Evolutionary conservation across 2,329 filamentous ascomycete genomes (phyloP), one percentile per base, ranked within the genome.

Genomic region (Xylaria sp.): DNA sequence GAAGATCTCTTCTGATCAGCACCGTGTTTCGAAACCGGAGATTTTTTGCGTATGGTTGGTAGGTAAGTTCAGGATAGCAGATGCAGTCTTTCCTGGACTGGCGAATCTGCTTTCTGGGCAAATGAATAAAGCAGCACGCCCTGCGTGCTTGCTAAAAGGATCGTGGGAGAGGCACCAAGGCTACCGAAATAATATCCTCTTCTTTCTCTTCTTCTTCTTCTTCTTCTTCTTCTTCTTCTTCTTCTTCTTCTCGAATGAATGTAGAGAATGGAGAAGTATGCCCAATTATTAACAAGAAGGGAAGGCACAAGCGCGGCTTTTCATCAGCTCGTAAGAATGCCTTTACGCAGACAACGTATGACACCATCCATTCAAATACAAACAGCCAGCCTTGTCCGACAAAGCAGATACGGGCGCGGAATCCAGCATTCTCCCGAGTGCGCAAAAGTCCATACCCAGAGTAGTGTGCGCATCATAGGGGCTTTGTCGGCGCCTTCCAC

Each of bases 321-420:
- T 33, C 60, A 63, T 29, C 2, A 10, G 17, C 37, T 31, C 44
- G 41, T n/a, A 53, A 6, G 31, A 37, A 11, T 2, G 23, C 25
- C 25, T 17, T 46, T n/a, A n/a, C n/a, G n/a, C n/a, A n/a, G n/a
- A n/a, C n/a, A n/a, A n/a, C n/a, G n/a, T n/a, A 46, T 19, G 5
- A 29, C 25, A 19, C 4, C 27, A 10, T 17, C 23, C 40, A 21
- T 57, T 61, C 17, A 49, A 46, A 58, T 43, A 31, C 15, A 62
- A 31, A 27, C 23, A 10, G 19, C 4, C 2, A 7, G 68, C 63
- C 67, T 70, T 70, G 64, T 70, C 56, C 25, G 37, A 68, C 67
- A 67, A 70, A 70, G 67, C 10, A 19, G 15, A n/a, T n/a, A n/a
- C n/a, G n/a, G 21, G 25, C 49, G 38, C 37, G 23, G 5, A 8